phyloP scores from a whole-genome alignment of 192 early-diverging fungal genomes.

The Tieghemiomyces parasiticus region DNA sequence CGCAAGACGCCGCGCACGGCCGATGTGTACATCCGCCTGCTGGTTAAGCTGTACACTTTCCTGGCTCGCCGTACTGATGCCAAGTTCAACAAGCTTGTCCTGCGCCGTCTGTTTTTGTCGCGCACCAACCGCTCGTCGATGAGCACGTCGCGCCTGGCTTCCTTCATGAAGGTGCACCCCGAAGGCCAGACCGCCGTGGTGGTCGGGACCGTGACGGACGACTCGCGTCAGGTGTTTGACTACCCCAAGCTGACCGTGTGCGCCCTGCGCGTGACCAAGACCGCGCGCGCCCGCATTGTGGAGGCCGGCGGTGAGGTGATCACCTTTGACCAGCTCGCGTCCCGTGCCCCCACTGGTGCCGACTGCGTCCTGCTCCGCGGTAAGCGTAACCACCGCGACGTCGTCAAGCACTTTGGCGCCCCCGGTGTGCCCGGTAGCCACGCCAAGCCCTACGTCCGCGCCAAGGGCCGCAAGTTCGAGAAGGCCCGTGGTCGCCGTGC shows the following conservation, averaged over 20 bases:
- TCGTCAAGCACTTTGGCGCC: slow-evolving; percentile 98
- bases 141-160: slow-evolving; percentile 75
- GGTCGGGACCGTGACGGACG: slow-evolving; percentile 95
- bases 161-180: slow-evolving; percentile 47
- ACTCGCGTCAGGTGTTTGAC: slow-evolving; percentile 78
- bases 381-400: slow-evolving; percentile 84
- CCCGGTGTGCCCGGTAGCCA: slow-evolving; percentile 52
- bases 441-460: slow-evolving; percentile 87
- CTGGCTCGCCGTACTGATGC: slow-evolving; percentile 97
- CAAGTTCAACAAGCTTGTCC: slow-evolving; percentile 97
- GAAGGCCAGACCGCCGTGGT: slow-evolving; percentile 86
- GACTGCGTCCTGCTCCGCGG: slow-evolving; percentile 94
- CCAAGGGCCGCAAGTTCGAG: slow-evolving; percentile 99
- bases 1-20: slow-evolving; percentile 80
- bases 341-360: slow-evolving; percentile 93
- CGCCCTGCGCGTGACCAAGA: slow-evolving; percentile 90
- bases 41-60: slow-evolving; percentile 99
- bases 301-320: slow-evolving; percentile 98
- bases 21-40: slow-evolving; percentile 94
- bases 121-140: slow-evolving; percentile 93
- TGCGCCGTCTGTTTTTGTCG: slow-evolving; percentile 98
- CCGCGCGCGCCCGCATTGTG: slow-evolving; percentile 92
- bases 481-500: slow-evolving; percentile 97
- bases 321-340: slow-evolving; percentile 98
- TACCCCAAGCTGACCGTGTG: slow-evolving; percentile 92